These are phyloP conservation scores for Candida xyloterini DNA, from an alignment of 805 yeast species.

Conservation along the genomic window DNA sequence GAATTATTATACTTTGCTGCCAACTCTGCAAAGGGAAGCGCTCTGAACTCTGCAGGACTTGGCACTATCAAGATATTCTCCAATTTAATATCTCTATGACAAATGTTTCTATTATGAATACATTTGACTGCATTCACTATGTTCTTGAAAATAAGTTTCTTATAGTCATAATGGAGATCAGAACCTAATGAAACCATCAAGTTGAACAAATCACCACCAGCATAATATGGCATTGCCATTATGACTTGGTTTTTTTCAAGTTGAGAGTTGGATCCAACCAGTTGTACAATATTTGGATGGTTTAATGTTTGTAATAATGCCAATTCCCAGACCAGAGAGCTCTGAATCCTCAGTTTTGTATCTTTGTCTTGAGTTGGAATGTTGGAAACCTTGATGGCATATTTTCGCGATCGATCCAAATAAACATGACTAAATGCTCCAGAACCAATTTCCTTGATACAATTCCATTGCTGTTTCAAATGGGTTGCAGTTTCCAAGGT, in stretches of 20 bases:
- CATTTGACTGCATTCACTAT: slow-evolving; percentile 65
- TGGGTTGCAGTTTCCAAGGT: slow-evolving; percentile 16
- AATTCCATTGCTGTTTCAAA: slow-evolving; percentile 32
- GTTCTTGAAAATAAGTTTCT: slow-evolving; percentile 68
- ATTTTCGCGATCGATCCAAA: slow-evolving; percentile 37
- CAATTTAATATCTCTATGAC: slow-evolving; percentile 89
- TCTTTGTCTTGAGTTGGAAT: slow-evolving; percentile 37
- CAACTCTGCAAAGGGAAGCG: slow-evolving; percentile 2
- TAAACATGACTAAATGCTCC: slow-evolving; percentile 72
- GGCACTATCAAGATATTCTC: slow-evolving; percentile 66
- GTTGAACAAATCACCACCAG: slow-evolving; percentile 83
- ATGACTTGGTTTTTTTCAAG: slow-evolving; percentile 27
- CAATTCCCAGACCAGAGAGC: slow-evolving; percentile 69
- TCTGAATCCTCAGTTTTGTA: slow-evolving; percentile 51
- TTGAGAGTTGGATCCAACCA: slow-evolving; percentile 49
- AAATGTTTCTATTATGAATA: slow-evolving; percentile 63
- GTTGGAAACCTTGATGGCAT: slow-evolving; percentile 68
- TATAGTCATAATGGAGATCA: slow-evolving; percentile 44
- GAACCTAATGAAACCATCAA: slow-evolving; percentile 47
- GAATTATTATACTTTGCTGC: slow-evolving; percentile 3
- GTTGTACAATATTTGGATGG: slow-evolving; percentile 69
- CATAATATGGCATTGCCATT: slow-evolving; percentile 71
- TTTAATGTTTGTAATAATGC: slow-evolving; percentile 52
- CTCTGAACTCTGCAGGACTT: slow-evolving; percentile 33
- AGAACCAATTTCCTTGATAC: slow-evolving; percentile 48